A percentile compares a stretch with the other conserved stretches of the same genome.
These are phyloP conservation scores for Yamadazyma membranifaciens DNA, from an alignment of 1,139 yeast genomes.

Conservation along the genomic window DNA sequence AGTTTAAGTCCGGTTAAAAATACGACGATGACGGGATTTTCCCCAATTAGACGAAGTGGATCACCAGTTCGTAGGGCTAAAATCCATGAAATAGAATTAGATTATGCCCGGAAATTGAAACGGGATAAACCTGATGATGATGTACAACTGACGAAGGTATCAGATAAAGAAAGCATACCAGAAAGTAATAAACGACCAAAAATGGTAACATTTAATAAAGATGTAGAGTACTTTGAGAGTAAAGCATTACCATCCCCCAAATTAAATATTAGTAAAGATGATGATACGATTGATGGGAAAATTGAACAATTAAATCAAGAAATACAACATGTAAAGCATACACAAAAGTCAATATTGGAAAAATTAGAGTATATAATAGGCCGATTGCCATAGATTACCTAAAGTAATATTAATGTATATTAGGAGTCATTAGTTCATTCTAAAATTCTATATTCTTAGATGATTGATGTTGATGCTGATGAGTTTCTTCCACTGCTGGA, in stretches of 20 bases:
- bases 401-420: slow-evolving; percentile 2
- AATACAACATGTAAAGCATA: slow-evolving; percentile 11
- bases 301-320: slow-evolving; percentile 6
- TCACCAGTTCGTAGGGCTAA: slow-evolving; percentile 34
- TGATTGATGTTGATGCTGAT: slow-evolving; percentile 22
- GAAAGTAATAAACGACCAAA: slow-evolving; percentile 8
- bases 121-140: neutral
- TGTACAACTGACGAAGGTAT: neutral
- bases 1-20: slow-evolving; percentile 1
- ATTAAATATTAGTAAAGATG: slow-evolving; percentile 1
- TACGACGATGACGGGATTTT: slow-evolving; percentile 9
- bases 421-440: slow-evolving; percentile 2
- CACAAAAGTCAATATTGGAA: slow-evolving; percentile 16
- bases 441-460: slow-evolving; percentile 38
- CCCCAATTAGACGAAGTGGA: slow-evolving; percentile 37
- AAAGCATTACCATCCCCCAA: slow-evolving; percentile 6
- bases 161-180: neutral
- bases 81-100: slow-evolving; percentile 28
- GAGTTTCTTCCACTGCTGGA: slow-evolving; percentile 12
- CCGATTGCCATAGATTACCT: slow-evolving; percentile 2
- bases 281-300: too few species aligned
- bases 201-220: slow-evolving; percentile 16
- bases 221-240: slow-evolving; percentile 13
- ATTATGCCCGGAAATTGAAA: slow-evolving; percentile 10
- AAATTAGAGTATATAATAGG: slow-evolving; percentile 13